phyloP scores from a whole-genome alignment of 805 yeast species.

The Candida patagonica region DNA sequence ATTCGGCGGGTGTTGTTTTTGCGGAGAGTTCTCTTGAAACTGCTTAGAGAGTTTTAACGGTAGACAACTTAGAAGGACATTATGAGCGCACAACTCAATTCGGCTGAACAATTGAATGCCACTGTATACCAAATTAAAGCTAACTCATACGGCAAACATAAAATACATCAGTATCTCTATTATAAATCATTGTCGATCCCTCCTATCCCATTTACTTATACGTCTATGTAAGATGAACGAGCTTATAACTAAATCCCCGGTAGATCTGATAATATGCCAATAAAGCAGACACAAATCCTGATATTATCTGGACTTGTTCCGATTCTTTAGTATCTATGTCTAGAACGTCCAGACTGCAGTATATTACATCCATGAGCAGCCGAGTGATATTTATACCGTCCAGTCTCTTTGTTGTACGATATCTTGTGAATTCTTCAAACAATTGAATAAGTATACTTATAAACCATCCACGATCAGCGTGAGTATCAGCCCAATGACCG shows the following conservation, averaged over 20 bases:
- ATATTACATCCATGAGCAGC: constrained; percentile 21
- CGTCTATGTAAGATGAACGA: too few species aligned
- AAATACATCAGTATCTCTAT: too few species aligned
- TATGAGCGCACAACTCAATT: too few species aligned
- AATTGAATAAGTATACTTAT: constrained; percentile 18
- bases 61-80: too few species aligned
- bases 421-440: constrained; percentile 8
- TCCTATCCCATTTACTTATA: too few species aligned
- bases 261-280: constrained; percentile 19
- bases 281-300: constrained; percentile 20
- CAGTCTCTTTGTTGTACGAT: constrained; percentile 1
- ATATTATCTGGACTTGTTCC: constrained; percentile 16
- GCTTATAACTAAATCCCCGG: constrained; percentile 6
- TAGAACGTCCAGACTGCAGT: constrained; percentile 23
- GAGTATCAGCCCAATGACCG: constrained; percentile 16
- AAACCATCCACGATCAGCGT: constrained; percentile 23
- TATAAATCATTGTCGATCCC: too few species aligned
- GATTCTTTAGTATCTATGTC: constrained; percentile 12
- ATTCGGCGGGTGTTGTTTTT: constrained; percentile 19
- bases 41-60: too few species aligned
- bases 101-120: too few species aligned
- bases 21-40: too few species aligned
- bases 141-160: too few species aligned
- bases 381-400: constrained; percentile 15
- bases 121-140: too few species aligned